Evolutionary conservation across 257 asterid genomes (phyloP).

Genomic region (Osmanthus fragrans): DNA sequence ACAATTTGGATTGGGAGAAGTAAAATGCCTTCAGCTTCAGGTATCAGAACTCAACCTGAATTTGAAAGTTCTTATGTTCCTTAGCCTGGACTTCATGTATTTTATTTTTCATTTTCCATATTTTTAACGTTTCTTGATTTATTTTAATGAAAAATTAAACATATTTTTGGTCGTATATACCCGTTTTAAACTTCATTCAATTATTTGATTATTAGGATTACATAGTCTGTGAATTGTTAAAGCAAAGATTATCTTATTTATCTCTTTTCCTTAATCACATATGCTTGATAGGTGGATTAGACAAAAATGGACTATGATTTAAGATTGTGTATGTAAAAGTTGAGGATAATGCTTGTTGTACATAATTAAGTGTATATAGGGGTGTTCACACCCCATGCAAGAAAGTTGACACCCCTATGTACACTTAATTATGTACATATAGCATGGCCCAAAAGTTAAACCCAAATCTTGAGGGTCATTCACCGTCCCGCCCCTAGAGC

Average conservation of each 20-base stretch:
- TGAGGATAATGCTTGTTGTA: no score
- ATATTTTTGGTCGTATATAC: neutral
- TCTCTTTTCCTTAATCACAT: neutral
- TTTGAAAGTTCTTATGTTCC: slow-evolving; percentile 68
- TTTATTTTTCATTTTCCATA: neutral
- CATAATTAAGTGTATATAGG: no score
- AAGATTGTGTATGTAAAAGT: neutral
- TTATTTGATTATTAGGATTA: neutral
- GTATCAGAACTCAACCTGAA: slow-evolving; percentile 77
- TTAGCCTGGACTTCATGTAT: slow-evolving; percentile 22
- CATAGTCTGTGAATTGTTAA: neutral
- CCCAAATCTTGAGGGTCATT: no score
- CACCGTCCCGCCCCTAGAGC: no score
- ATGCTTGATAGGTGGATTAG: neutral
- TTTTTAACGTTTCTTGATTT: slow-evolving; percentile 3
- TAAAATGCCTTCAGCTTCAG: slow-evolving; percentile 77
- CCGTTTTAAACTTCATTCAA: neutral
- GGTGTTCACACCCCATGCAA: no score
- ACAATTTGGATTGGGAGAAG: slow-evolving; percentile 72
- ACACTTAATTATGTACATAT: no score
- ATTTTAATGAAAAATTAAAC: slow-evolving; percentile 8
- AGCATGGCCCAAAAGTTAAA: no score
- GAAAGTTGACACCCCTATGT: no score
- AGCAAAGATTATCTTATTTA: neutral
- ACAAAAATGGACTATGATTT: neutral